These are phyloP conservation scores for Phylloporus sp. DNA, from an alignment of 768 basidiomycete species.

Conservation along the genomic window DNA sequence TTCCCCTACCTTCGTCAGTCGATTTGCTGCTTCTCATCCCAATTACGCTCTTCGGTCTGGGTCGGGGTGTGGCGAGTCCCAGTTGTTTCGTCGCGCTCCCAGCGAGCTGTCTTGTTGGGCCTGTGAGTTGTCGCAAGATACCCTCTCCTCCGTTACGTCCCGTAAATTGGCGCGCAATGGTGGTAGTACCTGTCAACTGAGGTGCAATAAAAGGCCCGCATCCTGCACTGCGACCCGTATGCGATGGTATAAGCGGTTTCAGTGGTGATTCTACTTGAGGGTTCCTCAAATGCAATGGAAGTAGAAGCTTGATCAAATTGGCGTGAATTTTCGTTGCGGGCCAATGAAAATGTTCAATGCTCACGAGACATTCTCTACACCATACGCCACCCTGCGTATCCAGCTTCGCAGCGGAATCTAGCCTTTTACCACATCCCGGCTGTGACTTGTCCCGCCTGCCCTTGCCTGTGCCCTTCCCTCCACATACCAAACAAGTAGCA, in stretches of 20 bases:
- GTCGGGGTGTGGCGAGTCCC: slow-evolving; percentile 39
- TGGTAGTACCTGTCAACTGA: slow-evolving; percentile 69
- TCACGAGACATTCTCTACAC: slow-evolving; percentile 81
- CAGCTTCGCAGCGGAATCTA: slow-evolving; percentile 78
- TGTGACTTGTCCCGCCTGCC: slow-evolving; percentile 50
- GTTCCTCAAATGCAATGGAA: slow-evolving; percentile 44
- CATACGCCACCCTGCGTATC: slow-evolving; percentile 67
- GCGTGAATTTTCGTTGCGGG: slow-evolving; percentile 3
- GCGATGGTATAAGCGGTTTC: slow-evolving; percentile 41
- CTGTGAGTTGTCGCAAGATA: slow-evolving; percentile 55
- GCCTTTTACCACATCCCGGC: slow-evolving; percentile 76
- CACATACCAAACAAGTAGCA: slow-evolving; percentile 69
- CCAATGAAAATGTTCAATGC: slow-evolving; percentile 18
- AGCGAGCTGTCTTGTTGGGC: slow-evolving; percentile 61
- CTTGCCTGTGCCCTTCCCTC: slow-evolving; percentile 50
- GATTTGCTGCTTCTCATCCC: slow-evolving; percentile 62
- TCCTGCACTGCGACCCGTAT: slow-evolving; percentile 36
- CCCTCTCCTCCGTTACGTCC: slow-evolving; percentile 44
- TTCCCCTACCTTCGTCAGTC: slow-evolving; percentile 58
- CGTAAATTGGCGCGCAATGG: slow-evolving; percentile 71
- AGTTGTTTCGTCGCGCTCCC: slow-evolving; percentile 70
- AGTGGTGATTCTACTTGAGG: slow-evolving; percentile 52
- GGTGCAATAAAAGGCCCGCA: slow-evolving; percentile 34
- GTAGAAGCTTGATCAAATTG: slow-evolving; percentile 43
- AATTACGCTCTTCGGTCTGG: slow-evolving; percentile 75